Evolutionary conservation across 305 asterid genomes (phyloP).

Genomic region (Withania somnifera): DNA sequence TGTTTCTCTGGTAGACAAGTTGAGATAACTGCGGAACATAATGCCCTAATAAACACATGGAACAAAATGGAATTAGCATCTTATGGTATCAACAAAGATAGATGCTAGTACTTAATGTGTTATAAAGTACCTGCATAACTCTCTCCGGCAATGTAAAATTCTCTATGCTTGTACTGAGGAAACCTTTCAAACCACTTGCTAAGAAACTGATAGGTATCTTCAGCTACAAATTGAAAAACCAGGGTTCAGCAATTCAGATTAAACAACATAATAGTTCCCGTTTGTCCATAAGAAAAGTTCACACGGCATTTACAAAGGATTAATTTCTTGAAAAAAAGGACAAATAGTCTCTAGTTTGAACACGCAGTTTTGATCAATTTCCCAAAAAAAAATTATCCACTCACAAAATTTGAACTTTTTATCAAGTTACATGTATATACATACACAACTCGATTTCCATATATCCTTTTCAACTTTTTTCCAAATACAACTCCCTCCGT

Average conservation of each 20-base stretch:
- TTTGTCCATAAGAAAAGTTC: not conserved
- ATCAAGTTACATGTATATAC: not conserved
- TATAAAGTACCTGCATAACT: slow-evolving; percentile 55
- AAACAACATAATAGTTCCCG: not conserved
- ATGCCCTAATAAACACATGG: slow-evolving; percentile 52
- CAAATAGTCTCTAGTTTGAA: not conserved
- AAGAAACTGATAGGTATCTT: slow-evolving; percentile 56
- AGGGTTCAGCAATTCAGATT: not conserved
- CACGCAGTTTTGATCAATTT: not conserved
- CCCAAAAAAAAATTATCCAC: too few species aligned
- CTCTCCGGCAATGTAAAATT: slow-evolving; percentile 66
- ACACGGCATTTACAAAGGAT: not conserved
- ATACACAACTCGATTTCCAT: not conserved
- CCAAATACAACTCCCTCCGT: not conserved
- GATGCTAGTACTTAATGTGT: not conserved
- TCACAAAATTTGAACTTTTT: not conserved
- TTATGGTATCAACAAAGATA: not conserved
- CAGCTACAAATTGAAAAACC: slow-evolving; percentile 28
- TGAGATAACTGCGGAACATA: slow-evolving; percentile 94
- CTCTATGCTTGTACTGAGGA: slow-evolving; percentile 65
- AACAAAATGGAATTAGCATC: not conserved
- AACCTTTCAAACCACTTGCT: slow-evolving; percentile 72
- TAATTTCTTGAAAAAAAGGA: not conserved
- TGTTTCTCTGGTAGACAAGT: slow-evolving; percentile 50
- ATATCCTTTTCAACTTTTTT: not conserved